Evolutionary conservation across 2,329 filamentous ascomycete species (phyloP).

Genomic region (Lomentospora prolificans): DNA sequence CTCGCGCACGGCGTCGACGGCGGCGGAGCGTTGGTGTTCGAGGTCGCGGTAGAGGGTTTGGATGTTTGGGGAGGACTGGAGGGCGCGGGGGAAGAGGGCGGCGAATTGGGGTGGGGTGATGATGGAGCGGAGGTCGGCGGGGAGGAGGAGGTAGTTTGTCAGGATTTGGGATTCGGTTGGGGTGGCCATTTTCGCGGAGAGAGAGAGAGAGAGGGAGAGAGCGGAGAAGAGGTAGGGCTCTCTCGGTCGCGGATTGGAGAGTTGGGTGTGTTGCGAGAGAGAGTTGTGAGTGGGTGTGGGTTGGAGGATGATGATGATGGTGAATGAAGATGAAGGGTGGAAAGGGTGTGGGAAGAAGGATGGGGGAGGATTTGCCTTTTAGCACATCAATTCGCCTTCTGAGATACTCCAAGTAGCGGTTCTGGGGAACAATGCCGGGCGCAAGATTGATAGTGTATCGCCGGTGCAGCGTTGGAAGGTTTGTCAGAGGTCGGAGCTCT

Average conservation of each 20-base stretch:
- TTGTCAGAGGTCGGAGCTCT: too few species aligned
- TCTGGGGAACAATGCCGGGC: too few species aligned
- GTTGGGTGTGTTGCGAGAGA: too few species aligned
- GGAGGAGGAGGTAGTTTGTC: slow-evolving; percentile 66
- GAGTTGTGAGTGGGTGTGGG: too few species aligned
- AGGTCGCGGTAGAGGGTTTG: slow-evolving; percentile 69
- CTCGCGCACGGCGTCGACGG: slow-evolving; percentile 56
- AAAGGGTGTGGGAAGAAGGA: too few species aligned
- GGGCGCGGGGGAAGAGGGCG: slow-evolving; percentile 60
- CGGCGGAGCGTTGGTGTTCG: slow-evolving; percentile 59
- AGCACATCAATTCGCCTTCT: too few species aligned
- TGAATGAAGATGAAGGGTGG: too few species aligned
- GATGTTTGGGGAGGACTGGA: slow-evolving; percentile 57
- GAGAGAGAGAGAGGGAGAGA: background rate
- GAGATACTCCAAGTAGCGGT: too few species aligned
- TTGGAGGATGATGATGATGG: too few species aligned
- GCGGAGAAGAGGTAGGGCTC: background rate
- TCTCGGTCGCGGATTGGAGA: background rate
- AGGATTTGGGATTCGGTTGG: slow-evolving; percentile 63
- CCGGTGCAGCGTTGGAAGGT: too few species aligned
- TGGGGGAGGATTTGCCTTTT: too few species aligned
- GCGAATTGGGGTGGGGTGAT: slow-evolving; percentile 67
- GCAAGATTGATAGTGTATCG: too few species aligned
- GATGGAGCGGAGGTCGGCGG: slow-evolving; percentile 63
- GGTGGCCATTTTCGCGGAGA: slow-evolving; percentile 48